Conservation (phyloP, 495 filamentous ascomycete genomes). For the Aspergillus ostianus region DNA sequence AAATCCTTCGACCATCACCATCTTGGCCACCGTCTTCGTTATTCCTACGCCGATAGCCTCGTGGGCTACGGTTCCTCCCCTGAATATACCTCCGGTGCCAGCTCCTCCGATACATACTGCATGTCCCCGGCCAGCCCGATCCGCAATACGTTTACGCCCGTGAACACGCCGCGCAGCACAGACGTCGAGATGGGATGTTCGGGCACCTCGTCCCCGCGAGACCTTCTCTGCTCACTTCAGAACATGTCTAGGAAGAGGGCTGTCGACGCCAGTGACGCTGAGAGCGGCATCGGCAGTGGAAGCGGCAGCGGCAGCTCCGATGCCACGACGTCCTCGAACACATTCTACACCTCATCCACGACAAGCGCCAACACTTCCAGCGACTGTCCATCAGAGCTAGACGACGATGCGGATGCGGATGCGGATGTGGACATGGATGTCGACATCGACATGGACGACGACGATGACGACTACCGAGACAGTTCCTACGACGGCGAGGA, state of each 20-base stretch:
- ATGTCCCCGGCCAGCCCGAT: slow-evolving; percentile 30
- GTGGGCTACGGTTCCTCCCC: slow-evolving; percentile 25
- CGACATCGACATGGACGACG: not conserved
- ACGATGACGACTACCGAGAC: slow-evolving; percentile 24
- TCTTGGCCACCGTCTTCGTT: slow-evolving; percentile 8
- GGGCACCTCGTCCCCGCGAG: slow-evolving; percentile 11
- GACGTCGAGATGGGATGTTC: slow-evolving; percentile 7
- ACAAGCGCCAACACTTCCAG: slow-evolving; percentile 1
- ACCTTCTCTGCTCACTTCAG: slow-evolving; percentile 10
- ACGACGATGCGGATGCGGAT: slow-evolving; percentile 11
- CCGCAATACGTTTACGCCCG: slow-evolving; percentile 29
- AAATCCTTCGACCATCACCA: not conserved
- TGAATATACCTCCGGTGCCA: slow-evolving; percentile 14
- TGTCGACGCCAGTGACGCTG: not conserved
- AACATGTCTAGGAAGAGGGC: not conserved
- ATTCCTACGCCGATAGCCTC: slow-evolving; percentile 23
- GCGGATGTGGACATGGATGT: not conserved
- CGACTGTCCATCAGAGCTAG: not conserved
- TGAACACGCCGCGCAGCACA: slow-evolving; percentile 34
- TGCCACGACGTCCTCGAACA: slow-evolving; percentile 7
- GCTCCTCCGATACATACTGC: slow-evolving; percentile 24
- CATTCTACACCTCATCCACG: not conserved
- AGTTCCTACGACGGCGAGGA: slow-evolving; percentile 14
- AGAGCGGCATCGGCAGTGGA: slow-evolving; percentile 12
- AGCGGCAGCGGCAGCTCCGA: slow-evolving; percentile 14